Evolutionary conservation across 441 rosid species (phyloP).

Genomic region (Pelargonium fulgidum): DNA sequence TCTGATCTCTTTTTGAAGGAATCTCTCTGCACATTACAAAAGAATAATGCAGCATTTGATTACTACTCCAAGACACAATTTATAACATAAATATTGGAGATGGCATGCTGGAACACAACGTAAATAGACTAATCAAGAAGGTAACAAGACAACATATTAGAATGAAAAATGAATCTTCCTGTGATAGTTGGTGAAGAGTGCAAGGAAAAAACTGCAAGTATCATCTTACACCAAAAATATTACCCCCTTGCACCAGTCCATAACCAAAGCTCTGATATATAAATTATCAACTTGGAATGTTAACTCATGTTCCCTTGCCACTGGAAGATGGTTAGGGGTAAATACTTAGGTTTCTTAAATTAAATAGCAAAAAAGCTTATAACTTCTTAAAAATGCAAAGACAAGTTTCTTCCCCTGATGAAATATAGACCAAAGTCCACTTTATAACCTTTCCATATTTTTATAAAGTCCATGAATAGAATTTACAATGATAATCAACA

Average conservation of each 20-base stretch:
- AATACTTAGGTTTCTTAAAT: neutral
- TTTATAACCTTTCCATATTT: neutral
- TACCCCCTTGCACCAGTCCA: neutral
- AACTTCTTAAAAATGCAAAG: neutral
- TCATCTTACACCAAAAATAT: neutral
- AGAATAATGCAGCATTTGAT: constrained; percentile 15
- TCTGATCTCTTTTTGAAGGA: constrained; percentile 69
- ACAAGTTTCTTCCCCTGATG: neutral
- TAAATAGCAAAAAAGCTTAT: neutral
- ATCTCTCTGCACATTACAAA: constrained; percentile 54
- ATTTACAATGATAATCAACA: neutral
- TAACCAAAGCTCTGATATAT: neutral
- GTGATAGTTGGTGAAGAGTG: too few species aligned
- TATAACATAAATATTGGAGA: neutral
- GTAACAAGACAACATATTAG: neutral
- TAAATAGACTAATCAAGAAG: neutral
- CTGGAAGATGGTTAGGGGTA: neutral
- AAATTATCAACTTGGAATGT: neutral
- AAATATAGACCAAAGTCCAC: neutral
- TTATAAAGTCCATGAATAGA: neutral
- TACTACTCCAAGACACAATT: constrained; percentile 5
- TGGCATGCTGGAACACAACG: neutral
- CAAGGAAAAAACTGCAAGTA: too few species aligned
- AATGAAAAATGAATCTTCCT: neutral
- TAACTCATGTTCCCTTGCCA: neutral